Conservation (phyloP, 1,284 basidiomycete genomes). For the Rhodotorula sp. region DNA sequence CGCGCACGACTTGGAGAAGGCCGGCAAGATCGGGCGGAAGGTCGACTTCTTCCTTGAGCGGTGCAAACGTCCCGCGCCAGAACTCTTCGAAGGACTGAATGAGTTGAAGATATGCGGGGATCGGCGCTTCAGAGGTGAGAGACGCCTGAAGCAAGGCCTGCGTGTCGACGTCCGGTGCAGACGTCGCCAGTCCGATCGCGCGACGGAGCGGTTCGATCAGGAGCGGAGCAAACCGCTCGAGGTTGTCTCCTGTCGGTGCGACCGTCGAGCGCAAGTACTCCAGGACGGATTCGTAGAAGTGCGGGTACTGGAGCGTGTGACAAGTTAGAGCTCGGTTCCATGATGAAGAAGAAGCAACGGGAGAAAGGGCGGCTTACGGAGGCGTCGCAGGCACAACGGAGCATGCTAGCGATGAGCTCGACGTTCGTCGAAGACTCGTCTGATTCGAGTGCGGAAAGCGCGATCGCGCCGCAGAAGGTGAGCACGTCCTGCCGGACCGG, state of each 20-base stretch:
- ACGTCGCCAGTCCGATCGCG: conserved; percentile 1
- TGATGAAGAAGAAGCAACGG: not conserved
- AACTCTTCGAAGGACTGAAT: conserved; percentile 17
- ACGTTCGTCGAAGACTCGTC: not conserved
- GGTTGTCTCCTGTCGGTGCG: not conserved
- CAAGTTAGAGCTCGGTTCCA: not conserved
- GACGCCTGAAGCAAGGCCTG: conserved; percentile 11
- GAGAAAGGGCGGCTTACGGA: not conserved
- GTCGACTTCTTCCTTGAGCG: not conserved
- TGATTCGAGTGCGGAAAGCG: not conserved
- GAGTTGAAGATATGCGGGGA: not conserved
- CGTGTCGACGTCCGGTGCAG: conserved; percentile 6
- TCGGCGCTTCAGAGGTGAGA: not conserved
- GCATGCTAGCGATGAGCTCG: conserved; percentile 3
- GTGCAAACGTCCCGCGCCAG: conserved; percentile 17
- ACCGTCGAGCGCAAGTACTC: not conserved
- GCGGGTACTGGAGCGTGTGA: conserved; percentile 3
- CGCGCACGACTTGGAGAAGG: conserved; percentile 3
- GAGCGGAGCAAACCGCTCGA: conserved; percentile 4
- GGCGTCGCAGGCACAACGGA: conserved; percentile 13
- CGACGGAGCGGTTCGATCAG: conserved; percentile 17
- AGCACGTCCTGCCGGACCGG: not conserved
- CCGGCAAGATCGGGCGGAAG: conserved; percentile 9
- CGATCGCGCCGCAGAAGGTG: not conserved
- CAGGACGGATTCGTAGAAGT: conserved; percentile 15